Evolutionary conservation across 2,329 filamentous ascomycete genomes (phyloP).

Genomic region (Trichoderma sp.): DNA sequence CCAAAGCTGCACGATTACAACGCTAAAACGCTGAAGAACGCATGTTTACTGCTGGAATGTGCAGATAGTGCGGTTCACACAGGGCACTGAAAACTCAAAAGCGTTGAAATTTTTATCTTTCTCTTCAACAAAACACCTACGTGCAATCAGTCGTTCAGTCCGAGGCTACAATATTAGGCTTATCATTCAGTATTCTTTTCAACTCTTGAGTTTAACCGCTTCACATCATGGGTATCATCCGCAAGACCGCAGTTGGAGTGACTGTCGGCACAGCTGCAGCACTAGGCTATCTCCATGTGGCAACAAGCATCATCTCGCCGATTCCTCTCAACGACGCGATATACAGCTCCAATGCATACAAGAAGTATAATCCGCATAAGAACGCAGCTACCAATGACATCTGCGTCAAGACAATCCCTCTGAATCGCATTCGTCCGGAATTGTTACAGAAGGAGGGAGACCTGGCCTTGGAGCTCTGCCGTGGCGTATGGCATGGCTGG

Average conservation of each 20-base stretch:
- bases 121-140: not conserved
- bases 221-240: conserved; percentile 1
- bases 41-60: not conserved
- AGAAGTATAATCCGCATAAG: conserved; percentile 60
- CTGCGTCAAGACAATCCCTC: conserved; percentile 61
- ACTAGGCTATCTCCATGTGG: conserved; percentile 3
- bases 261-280: conserved; percentile 7
- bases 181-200: too few species aligned
- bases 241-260: not conserved
- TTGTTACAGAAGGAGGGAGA: conserved; percentile 60
- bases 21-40: not conserved
- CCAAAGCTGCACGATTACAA: not conserved
- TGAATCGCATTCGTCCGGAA: conserved; percentile 65
- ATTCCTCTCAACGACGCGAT: conserved; percentile 13
- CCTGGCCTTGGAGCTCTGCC: conserved; percentile 65
- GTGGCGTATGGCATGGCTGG: conserved; percentile 65
- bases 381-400: conserved; percentile 67
- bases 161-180: not conserved
- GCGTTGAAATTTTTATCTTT: not conserved
- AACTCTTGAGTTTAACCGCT: not conserved
- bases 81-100: not conserved
- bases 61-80: not conserved
- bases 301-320: conserved; percentile 11
- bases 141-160: not conserved
- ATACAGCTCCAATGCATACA: conserved; percentile 43